Conservation (phyloP, 768 basidiomycete species). For the Termitomyces sp. region DNA sequence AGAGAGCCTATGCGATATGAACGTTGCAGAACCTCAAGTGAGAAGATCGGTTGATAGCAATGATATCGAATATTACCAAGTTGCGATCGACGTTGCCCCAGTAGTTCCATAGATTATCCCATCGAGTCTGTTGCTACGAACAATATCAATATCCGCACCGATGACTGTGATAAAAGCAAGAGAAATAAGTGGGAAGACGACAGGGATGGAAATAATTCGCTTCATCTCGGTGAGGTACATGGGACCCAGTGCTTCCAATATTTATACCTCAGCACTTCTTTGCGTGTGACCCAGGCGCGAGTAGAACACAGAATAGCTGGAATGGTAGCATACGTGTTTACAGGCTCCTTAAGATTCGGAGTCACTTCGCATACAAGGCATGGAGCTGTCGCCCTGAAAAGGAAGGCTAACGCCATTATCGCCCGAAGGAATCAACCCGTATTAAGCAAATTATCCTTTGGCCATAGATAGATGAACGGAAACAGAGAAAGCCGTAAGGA, state of each 20-base stretch:
- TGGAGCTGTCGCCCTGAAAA: neutral
- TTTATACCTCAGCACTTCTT: conserved; percentile 4
- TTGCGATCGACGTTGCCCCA: conserved; percentile 32
- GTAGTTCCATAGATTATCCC: conserved; percentile 34
- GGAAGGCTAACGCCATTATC: neutral
- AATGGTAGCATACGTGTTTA: neutral
- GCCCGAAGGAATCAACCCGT: neutral
- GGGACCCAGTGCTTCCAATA: neutral
- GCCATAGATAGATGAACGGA: neutral
- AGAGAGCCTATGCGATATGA: conserved; percentile 29
- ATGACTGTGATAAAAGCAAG: neutral
- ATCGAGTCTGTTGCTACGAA: conserved; percentile 30
- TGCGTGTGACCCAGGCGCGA: neutral
- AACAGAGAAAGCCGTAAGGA: neutral
- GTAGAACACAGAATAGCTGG: neutral
- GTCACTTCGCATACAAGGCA: neutral
- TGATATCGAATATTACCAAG: conserved; percentile 25
- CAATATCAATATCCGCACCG: conserved; percentile 20
- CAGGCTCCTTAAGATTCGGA: neutral
- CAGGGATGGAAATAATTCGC: neutral
- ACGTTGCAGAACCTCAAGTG: too few species aligned
- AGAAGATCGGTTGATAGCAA: neutral
- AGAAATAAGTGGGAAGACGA: neutral
- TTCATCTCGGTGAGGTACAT: conserved; percentile 3
- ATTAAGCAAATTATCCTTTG: neutral